These are phyloP conservation scores for Rutidosis leptorrhynchoides DNA, from an alignment of 129 eudicot species.

Conservation along the genomic window DNA sequence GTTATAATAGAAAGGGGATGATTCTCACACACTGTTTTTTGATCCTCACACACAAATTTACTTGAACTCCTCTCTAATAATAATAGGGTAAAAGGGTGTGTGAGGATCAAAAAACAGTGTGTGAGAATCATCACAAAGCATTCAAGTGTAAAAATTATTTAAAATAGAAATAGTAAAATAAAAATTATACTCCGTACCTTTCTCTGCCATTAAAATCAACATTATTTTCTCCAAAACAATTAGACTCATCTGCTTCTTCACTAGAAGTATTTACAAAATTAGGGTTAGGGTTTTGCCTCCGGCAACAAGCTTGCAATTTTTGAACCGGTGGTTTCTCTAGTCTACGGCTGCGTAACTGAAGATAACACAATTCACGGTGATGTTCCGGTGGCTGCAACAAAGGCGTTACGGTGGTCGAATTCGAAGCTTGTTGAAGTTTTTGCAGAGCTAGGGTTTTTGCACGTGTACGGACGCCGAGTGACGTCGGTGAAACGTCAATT, in stretches of 20 bases:
- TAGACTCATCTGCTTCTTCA: slow-evolving; percentile 36
- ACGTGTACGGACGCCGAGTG: slow-evolving; percentile 71
- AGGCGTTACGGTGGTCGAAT: slow-evolving; percentile 23
- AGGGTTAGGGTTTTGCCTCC: slow-evolving; percentile 25
- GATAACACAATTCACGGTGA: slow-evolving; percentile 41
- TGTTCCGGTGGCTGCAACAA: slow-evolving; percentile 14
- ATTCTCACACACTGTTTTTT: too few relatives aligned
- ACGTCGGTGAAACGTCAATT: slow-evolving; percentile 47
- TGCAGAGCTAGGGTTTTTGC: slow-evolving; percentile 87
- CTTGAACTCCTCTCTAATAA: too few relatives aligned
- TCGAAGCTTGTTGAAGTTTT: slow-evolving; percentile 36
- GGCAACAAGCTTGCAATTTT: slow-evolving; percentile 9
- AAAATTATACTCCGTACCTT: slow-evolving; percentile 51
- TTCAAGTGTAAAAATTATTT: not conserved
- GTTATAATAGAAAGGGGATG: too few relatives aligned
- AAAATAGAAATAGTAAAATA: not conserved
- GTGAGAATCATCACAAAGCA: not conserved
- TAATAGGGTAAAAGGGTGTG: too few relatives aligned
- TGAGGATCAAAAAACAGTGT: too few relatives aligned
- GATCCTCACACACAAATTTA: too few relatives aligned
- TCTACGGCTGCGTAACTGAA: slow-evolving; percentile 67
- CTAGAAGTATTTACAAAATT: slow-evolving; percentile 7
- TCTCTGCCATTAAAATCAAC: slow-evolving; percentile 59
- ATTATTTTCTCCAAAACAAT: slow-evolving; percentile 48
- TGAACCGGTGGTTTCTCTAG: slow-evolving; percentile 54